Evolutionary conservation across 2,329 filamentous ascomycete genomes (phyloP).

Genomic region (Mycogone perniciosa): DNA sequence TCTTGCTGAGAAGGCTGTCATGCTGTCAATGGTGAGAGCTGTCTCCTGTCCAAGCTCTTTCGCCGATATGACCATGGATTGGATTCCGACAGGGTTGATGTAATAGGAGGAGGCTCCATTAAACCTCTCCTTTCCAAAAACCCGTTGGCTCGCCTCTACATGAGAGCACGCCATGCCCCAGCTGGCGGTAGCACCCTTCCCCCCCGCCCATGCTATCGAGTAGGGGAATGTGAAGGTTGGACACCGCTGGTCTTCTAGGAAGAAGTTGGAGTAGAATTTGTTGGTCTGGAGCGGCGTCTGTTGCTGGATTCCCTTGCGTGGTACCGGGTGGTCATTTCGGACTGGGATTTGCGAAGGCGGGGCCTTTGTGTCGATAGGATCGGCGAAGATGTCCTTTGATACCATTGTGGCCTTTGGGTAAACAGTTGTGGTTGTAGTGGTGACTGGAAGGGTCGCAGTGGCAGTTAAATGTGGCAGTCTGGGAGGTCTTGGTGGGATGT

Average conservation of each 20-base stretch:
- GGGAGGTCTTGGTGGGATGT: background rate
- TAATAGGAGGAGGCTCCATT: conserved; percentile 63
- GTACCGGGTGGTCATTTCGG: conserved; percentile 52
- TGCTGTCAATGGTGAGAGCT: conserved; percentile 44
- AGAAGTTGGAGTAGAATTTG: conserved; percentile 78
- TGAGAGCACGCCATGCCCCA: conserved; percentile 78
- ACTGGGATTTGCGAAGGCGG: conserved; percentile 43
- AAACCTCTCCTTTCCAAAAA: conserved; percentile 53
- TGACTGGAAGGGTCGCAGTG: background rate
- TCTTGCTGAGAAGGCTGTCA: conserved; percentile 56
- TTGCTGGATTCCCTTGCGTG: conserved; percentile 44
- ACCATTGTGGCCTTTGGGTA: conserved; percentile 19
- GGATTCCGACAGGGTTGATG: conserved; percentile 73
- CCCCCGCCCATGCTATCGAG: conserved; percentile 60
- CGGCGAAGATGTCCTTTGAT: conserved; percentile 46
- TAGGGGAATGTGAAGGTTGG: conserved; percentile 73
- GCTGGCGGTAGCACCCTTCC: conserved; percentile 54
- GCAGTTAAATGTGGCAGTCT: background rate
- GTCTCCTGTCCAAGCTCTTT: conserved; percentile 61
- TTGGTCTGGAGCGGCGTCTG: conserved; percentile 60
- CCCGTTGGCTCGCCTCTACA: conserved; percentile 59
- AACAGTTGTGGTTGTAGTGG: background rate
- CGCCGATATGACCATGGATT: conserved; percentile 75
- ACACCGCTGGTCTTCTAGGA: conserved; percentile 63
- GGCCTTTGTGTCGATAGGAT: conserved; percentile 46